A percentile compares a stretch with the other conserved stretches of the same genome.
Conservation (phyloP, 2,329 filamentous ascomycete species). For the Penicillium sp. region DNA sequence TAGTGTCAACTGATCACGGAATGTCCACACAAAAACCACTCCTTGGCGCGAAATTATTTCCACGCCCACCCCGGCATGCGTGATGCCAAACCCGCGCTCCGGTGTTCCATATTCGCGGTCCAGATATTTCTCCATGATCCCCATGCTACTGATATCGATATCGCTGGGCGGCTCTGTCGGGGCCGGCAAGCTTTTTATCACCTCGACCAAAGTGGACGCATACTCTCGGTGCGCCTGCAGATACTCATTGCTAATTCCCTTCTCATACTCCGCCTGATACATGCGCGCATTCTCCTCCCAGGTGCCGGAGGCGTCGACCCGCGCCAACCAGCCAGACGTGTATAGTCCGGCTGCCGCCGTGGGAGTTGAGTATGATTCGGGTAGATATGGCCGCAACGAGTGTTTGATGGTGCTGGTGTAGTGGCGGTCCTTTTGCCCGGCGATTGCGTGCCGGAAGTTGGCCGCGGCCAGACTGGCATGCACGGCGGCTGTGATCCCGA, state of each 20-base stretch:
- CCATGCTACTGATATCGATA: constrained; percentile 26
- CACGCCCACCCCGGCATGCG: constrained; percentile 30
- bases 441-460: constrained; percentile 27
- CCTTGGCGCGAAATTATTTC: constrained; percentile 34
- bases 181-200: constrained; percentile 22
- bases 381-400: constrained; percentile 30
- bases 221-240: constrained; percentile 31
- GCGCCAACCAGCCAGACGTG: constrained; percentile 16
- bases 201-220: constrained; percentile 22
- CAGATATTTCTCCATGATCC: constrained; percentile 16
- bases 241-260: constrained; percentile 21
- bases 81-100: constrained; percentile 25
- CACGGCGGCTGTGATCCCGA: constrained; percentile 33
- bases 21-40: constrained; percentile 34
- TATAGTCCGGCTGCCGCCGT: constrained; percentile 20
- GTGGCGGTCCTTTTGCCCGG: constrained; percentile 19
- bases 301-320: constrained; percentile 10
- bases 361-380: constrained; percentile 27
- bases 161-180: constrained; percentile 30
- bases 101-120: constrained; percentile 25
- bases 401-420: constrained; percentile 35
- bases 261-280: constrained; percentile 24
- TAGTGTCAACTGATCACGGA: constrained; percentile 33
- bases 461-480: constrained; percentile 34
- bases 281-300: constrained; percentile 18